Percentiles rank a stretch among this genome's conserved stretches.
Conservation (phyloP, 352 stramenopile species). For the Phytopythium vexans region DNA sequence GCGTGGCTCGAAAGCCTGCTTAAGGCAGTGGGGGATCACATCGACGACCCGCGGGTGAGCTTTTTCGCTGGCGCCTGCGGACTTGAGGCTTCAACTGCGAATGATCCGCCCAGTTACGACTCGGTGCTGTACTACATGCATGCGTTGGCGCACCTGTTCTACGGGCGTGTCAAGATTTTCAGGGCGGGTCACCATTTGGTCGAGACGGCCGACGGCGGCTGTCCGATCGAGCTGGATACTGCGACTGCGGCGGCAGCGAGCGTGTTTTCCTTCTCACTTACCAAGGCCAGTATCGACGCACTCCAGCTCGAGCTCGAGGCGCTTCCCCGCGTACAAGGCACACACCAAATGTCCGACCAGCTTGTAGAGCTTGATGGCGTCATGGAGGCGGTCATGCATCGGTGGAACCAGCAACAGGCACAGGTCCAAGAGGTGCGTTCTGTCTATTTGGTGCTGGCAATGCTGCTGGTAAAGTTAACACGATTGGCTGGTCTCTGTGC, state of each 20-base stretch:
- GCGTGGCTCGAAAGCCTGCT: slow-evolving; percentile 52
- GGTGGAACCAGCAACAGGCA: slow-evolving; percentile 39
- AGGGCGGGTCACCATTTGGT: slow-evolving; percentile 46
- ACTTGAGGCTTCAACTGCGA: slow-evolving; percentile 10
- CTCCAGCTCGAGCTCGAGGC: slow-evolving; percentile 33
- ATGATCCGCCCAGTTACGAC: slow-evolving; percentile 34
- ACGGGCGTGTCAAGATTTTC: slow-evolving; percentile 74
- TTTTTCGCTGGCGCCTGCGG: slow-evolving; percentile 62
- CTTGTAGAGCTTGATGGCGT: slow-evolving; percentile 66
- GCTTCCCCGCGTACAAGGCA: slow-evolving; percentile 12
- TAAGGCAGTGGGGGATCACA: slow-evolving; percentile 31
- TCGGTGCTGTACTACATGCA: slow-evolving; percentile 71
- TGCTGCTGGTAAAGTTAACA: not conserved
- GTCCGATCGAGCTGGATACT: slow-evolving; percentile 28
- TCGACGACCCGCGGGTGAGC: slow-evolving; percentile 49
- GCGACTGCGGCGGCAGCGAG: slow-evolving; percentile 24
- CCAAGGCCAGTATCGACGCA: slow-evolving; percentile 23
- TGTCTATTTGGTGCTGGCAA: not conserved
- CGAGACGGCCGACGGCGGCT: slow-evolving; percentile 51
- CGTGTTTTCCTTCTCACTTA: slow-evolving; percentile 49
- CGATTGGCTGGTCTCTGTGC: not conserved
- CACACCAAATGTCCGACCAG: not conserved
- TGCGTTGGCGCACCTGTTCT: slow-evolving; percentile 57
- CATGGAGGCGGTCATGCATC: slow-evolving; percentile 53
- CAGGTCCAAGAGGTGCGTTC: slow-evolving; percentile 53